Percentiles rank a stretch among this genome's conserved stretches.
phyloP scores from a whole-genome alignment of 331 rosid species.

The Dryas integrifolia region DNA sequence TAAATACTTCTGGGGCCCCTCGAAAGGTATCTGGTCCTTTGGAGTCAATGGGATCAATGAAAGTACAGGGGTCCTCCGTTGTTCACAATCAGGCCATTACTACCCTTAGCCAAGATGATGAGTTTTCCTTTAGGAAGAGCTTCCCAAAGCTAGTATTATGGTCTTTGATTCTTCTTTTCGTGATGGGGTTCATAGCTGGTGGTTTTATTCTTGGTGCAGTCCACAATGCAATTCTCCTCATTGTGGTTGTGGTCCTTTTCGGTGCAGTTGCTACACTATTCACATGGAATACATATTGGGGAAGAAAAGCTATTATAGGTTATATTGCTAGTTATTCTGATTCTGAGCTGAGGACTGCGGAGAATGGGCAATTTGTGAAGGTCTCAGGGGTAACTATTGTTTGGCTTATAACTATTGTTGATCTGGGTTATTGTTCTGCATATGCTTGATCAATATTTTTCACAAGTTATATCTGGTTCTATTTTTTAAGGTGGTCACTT shows the following conservation, averaged over 20 bases:
- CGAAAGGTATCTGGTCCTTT: constrained; percentile 84
- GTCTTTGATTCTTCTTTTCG: constrained; percentile 85
- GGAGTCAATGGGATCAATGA: constrained; percentile 75
- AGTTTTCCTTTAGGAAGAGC: constrained; percentile 74
- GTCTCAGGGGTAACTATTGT: constrained; percentile 79
- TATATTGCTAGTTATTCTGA: constrained; percentile 78
- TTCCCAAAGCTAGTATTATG: constrained; percentile 87
- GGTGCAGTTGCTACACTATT: constrained; percentile 65
- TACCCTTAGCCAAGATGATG: constrained; percentile 65
- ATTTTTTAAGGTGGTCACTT: constrained; percentile 85
- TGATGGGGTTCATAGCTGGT: constrained; percentile 98
- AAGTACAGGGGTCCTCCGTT: constrained; percentile 46
- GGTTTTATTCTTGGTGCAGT: constrained; percentile 98
- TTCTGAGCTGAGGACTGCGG: constrained; percentile 92
- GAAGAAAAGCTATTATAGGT: constrained; percentile 75
- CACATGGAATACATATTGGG: constrained; percentile 88
- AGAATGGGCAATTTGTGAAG: constrained; percentile 93
- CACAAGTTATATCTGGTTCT: constrained; percentile 31
- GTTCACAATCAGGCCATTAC: constrained; percentile 82
- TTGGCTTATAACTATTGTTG: not conserved
- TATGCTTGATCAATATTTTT: constrained; percentile 18
- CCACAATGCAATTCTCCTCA: constrained; percentile 82
- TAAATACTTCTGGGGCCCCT: constrained; percentile 90
- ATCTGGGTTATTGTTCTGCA: not conserved
- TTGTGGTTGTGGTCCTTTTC: constrained; percentile 75